Evolutionary conservation across 1,139 yeast genomes (phyloP).

Genomic region (Blastobotrys persicus): DNA sequence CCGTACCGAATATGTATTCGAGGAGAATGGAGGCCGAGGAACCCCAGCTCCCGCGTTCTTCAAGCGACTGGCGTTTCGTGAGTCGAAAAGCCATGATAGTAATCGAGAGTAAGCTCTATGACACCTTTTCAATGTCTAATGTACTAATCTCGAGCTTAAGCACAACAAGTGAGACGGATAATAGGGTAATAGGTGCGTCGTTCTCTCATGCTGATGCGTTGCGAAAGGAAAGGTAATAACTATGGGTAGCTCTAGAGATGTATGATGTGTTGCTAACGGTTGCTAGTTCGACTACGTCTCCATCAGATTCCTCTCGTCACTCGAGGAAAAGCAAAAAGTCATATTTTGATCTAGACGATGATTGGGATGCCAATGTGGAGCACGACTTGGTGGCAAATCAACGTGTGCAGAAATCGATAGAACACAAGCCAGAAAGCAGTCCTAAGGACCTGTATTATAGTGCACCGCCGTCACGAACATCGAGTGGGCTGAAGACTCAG

Average conservation of each 20-base stretch:
- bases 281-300: constrained; percentile 1
- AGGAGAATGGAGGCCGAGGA: constrained; percentile 67
- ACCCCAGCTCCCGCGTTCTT: constrained; percentile 59
- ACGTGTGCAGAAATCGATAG: constrained; percentile 36
- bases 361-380: constrained; percentile 87
- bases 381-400: constrained; percentile 43
- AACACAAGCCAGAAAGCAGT: constrained; percentile 19
- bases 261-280: background rate
- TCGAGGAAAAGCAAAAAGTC: constrained; percentile 18
- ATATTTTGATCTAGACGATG: constrained; percentile 69
- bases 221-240: constrained; percentile 11
- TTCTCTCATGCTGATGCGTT: constrained; percentile 42
- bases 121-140: background rate
- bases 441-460: constrained; percentile 21
- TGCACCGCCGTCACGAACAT: constrained; percentile 3
- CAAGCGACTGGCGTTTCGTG: constrained; percentile 45
- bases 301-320: background rate
- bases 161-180: background rate
- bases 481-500: constrained; percentile 34
- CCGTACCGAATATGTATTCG: constrained; percentile 60
- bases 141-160: background rate
- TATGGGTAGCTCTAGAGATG: no score
- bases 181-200: constrained; percentile 39
- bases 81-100: background rate
- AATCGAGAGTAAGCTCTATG: background rate